Conservation (phyloP, 2,329 filamentous ascomycete species). For the Epichloe elymi region DNA sequence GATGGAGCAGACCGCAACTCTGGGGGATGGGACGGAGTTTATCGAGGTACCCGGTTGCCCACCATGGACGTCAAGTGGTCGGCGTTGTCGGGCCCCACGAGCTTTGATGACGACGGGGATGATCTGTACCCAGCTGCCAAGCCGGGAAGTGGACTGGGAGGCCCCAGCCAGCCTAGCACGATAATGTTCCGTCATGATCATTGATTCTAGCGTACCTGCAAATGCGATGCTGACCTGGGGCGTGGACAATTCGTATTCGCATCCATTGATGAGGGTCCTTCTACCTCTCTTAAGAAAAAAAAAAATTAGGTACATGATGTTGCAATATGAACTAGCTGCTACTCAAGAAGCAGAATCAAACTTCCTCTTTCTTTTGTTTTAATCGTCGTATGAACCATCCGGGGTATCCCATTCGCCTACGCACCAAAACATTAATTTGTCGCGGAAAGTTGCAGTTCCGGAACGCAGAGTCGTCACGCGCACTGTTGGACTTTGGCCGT, state of each 20-base stretch:
- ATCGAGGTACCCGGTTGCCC: not conserved
- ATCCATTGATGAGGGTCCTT: no score
- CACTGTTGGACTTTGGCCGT: not conserved
- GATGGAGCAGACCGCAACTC: not conserved
- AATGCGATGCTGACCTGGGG: no score
- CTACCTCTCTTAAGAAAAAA: no score
- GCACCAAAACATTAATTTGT: not conserved
- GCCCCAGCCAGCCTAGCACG: no score
- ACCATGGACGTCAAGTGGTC: not conserved
- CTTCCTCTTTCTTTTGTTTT: no score
- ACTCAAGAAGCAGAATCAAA: not conserved
- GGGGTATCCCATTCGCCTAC: not conserved
- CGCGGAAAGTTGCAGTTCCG: not conserved
- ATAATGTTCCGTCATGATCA: no score
- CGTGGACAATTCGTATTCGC: no score
- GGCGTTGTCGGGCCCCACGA: not conserved
- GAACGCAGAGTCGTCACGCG: not conserved
- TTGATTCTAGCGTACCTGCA: no score
- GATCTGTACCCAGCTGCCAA: no score
- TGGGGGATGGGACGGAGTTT: not conserved
- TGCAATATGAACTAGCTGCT: no score
- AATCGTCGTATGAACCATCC: not conserved
- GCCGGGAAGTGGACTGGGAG: not conserved
- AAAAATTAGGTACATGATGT: no score
- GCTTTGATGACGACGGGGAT: no score